phyloP scores from a whole-genome alignment of 208 protist species.

The Endotrypanum monterogeii region DNA sequence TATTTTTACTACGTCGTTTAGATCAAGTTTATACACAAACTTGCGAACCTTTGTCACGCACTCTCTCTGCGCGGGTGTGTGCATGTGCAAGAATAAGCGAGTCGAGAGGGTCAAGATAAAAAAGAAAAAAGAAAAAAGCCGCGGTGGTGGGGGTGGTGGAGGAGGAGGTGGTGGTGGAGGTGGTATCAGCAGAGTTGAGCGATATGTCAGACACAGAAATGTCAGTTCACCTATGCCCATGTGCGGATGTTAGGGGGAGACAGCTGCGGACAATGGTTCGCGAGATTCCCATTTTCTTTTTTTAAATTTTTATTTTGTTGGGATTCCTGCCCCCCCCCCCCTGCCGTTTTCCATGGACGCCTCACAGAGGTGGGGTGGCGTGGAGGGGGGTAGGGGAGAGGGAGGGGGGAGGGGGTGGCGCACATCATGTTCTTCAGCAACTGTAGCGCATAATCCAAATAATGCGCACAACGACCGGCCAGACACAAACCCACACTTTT shows the following conservation, averaged over 20 bases:
- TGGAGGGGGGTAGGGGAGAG: too few relatives aligned
- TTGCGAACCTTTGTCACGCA: neutral
- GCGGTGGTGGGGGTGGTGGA: conserved; percentile 6
- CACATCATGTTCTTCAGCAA: too few relatives aligned
- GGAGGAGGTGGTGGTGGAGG: neutral
- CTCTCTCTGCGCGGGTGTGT: neutral
- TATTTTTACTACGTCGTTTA: neutral
- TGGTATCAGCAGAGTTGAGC: neutral
- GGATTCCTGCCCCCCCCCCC: too few relatives aligned
- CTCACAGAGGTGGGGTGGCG: too few relatives aligned
- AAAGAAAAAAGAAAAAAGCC: neutral
- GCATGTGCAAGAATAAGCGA: neutral
- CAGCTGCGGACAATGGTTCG: neutral
- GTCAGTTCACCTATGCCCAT: neutral
- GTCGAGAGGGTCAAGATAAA: neutral
- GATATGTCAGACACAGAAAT: too few relatives aligned
- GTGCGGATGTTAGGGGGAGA: too few relatives aligned
- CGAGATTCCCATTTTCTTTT: neutral
- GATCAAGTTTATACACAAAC: neutral
- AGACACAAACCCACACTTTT: too few relatives aligned
- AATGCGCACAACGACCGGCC: too few relatives aligned
- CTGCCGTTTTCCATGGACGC: too few relatives aligned
- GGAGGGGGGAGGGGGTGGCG: too few relatives aligned
- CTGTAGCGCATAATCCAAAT: too few relatives aligned
- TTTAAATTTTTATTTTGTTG: too few relatives aligned